phyloP scores from a whole-genome alignment of 1,284 basidiomycete species.

The Sphaerobolus stellatus region DNA sequence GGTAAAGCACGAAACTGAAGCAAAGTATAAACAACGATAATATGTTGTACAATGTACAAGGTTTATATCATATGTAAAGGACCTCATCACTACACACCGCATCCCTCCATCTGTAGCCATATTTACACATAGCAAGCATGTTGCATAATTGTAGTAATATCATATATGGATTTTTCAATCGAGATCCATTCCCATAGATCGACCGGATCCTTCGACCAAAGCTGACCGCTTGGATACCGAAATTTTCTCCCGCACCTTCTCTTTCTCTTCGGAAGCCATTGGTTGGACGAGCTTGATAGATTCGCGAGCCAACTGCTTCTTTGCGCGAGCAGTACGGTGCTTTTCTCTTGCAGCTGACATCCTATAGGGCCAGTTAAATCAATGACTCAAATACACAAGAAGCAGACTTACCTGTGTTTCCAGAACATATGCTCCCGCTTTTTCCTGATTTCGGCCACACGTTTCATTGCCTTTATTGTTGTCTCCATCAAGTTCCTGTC shows the following conservation, averaged over 20 bases:
- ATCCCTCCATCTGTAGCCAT: not conserved
- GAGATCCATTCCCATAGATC: conserved; percentile 80
- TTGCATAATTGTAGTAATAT: too few relatives aligned
- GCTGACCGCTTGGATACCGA: conserved; percentile 67
- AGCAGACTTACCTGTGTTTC: conserved; percentile 74
- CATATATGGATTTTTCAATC: conserved; percentile 44
- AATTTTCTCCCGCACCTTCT: conserved; percentile 73
- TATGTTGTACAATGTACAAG: conserved; percentile 4
- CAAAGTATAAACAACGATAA: conserved; percentile 83
- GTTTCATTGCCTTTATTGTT: conserved; percentile 97
- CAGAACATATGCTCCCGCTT: conserved; percentile 96
- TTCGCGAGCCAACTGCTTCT: conserved; percentile 52
- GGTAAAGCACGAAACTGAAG: conserved; percentile 74
- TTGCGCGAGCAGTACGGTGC: conserved; percentile 64
- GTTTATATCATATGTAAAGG: not conserved
- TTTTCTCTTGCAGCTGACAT: conserved; percentile 81
- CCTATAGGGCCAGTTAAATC: conserved; percentile 40
- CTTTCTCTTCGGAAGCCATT: conserved; percentile 43
- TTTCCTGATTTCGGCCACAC: conserved; percentile 89
- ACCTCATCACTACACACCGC: not conserved
- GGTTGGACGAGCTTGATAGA: conserved; percentile 76
- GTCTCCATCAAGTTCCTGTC: conserved; percentile 92
- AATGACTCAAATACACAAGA: conserved; percentile 9
- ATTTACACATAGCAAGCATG: too few relatives aligned
- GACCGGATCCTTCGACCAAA: conserved; percentile 73